Base-by-base conservation (phyloP, 1,139 yeast genomes). In the Citeromyces hawaiiensis region DNA sequence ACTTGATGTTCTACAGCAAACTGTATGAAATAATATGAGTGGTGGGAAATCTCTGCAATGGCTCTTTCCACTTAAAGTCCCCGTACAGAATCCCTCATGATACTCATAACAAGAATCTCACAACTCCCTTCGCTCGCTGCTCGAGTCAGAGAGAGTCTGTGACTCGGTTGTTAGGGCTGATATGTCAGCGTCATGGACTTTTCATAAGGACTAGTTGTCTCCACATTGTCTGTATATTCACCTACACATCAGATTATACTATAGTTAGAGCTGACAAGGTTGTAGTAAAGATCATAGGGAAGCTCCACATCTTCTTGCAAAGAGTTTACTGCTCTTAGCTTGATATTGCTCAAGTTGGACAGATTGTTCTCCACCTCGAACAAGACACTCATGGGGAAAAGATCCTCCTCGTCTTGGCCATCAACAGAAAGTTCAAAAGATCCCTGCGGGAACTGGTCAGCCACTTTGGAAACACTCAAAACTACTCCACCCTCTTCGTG, bases 311-410 rank as follows among this genome's bases (percentile, higher is more conserved):
- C 56, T 17, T 46, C 39, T 36, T 44, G 40, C 14, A 44, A 36
- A 27, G 40, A 36, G 7, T 35, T 29, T 11, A 45, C 36, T 11
- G 46, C 44, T 7, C 41, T 40, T 35, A 56, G 51, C 17, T 42
- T 40, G 11, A 56, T 53, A 37, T 49, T 48, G 23, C 51, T 47
- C 37, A 46, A 44, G 30, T 42, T 38, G 19, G 45, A 46, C 13
- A 49, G 47, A 14, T 48, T 43, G 39, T 52, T 53, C 29, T 64
- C 61, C 18, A 61, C 61, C 18, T 56, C 58, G 56, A 79, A 77
- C 41, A 63, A 59, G 34, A 85, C 71, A 49, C 75, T 75, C 70
- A 91, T 76, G 46, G 98, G 98, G 83, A 87, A 88, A 53, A 91
- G 68, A 16, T 79, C 72, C 46, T 87, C 95, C 59, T 91, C 97